Evolutionary conservation across 495 filamentous ascomycete genomes (phyloP), one percentile per base, ranked within the genome.

Genomic region (Talaromyces nanjingensis): DNA sequence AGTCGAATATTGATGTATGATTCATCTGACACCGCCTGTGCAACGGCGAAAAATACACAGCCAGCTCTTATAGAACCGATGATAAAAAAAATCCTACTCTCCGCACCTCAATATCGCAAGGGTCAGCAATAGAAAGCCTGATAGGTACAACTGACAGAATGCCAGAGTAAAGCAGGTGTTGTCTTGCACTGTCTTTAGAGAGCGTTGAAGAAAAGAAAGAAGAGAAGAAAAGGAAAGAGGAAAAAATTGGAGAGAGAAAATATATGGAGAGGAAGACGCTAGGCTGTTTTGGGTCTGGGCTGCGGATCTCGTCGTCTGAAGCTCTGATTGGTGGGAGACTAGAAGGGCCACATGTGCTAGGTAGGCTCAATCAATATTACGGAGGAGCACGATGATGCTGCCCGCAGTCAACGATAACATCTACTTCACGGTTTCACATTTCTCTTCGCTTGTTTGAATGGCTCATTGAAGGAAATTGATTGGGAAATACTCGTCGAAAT

Each of bases 21-120:
- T 84, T 79, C 89, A 88, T 93, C 90, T 93, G 90, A 94, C 90
- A 85, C 91, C 85, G 89, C 86, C 89, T 86, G 85, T 84, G 87
- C 87, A 90, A 91, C 79, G 76, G 72, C 61, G 66, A 29, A 20
- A 37, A 62, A 83, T 89, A 82, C 89, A 79, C 83, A 88, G 89
- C 85, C 90, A 89, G 90, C 86, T 94, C 90, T 93, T 92, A 94
- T 91, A 86, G 88, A 79, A 84, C 85, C 89, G 76, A 78, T 69
- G 62, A 60, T 64, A 60, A 47, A 82, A 85, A 27, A 78, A 83
- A 73, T 68, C 72, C 57, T 76, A 75, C 74, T 93, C 89, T 94
- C 77, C 89, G 90, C 89, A 79, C 77, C 88, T 78, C 86, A 77
- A 80, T 89, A 94, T 94, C 91, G 89, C 91, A 85, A 81, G 66